Evolutionary conservation across 2,329 filamentous ascomycete genomes (phyloP), one percentile per base, ranked within the genome.

Genomic region (Colletotrichum ledebouriae): DNA sequence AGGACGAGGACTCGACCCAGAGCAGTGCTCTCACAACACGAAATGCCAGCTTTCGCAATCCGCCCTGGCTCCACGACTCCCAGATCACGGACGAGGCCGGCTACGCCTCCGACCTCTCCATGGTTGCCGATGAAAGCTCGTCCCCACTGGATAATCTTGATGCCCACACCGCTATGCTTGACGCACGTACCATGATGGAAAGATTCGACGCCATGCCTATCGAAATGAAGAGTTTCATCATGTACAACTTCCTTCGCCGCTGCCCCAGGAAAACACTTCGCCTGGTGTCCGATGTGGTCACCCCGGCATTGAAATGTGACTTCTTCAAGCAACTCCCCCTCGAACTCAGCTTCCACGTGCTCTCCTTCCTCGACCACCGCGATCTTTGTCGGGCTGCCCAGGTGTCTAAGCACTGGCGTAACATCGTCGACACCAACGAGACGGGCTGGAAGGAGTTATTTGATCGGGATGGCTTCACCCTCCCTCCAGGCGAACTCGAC

Each of bases 381-480:
- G 96, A 95, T 73, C 89, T 98, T 74, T 98, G 94, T 77, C 91
- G 90, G 70, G 94, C 94, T 11, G 93, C 96, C 2, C 94, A 96
- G 74, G 96, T 98, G 4, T 98, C 95, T 0, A 98, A 93, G 78
- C 91, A 92, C 76, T 99, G 96, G 96, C 90, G 96, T 49, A 90
- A 92, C 71, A 90, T 97, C 44, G 90, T 97, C 59, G 95, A 98
- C 75, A 92, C 92, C 7, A 95, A 98, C 76, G 96, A 99, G 80
- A 94, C 92, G 55, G 94, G 94, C 13, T 99, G 96, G 96, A 98
- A 97, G 80, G 92, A 94, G 71, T 84, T 98, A 1, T 90, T 99
- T 47, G 94, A 97, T 70, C 85, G 85, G 1, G 94, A 98, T 76
- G 94, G 94, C 0, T 98, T 93, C 78, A 83, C 83, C 33, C 83